Evolutionary conservation across 2,329 filamentous ascomycete genomes (phyloP).

Genomic region (Tolypocladium ovalisporum): DNA sequence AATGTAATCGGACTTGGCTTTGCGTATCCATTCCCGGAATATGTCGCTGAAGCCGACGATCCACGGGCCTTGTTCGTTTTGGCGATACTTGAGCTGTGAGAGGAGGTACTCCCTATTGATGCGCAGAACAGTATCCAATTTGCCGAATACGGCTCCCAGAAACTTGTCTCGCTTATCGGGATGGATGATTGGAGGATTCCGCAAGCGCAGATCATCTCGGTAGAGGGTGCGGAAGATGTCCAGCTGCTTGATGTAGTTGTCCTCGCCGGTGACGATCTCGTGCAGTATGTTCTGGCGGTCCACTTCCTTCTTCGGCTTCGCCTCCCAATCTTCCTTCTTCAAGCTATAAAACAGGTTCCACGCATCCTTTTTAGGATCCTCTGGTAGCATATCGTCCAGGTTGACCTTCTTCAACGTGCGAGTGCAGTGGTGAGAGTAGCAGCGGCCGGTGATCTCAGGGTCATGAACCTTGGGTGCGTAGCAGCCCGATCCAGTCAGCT

Average conservation of each 20-base stretch:
- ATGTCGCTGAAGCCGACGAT: constrained; percentile 91
- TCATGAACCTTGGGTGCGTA: constrained; percentile 80
- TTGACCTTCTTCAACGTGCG: constrained; percentile 92
- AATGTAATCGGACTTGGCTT: constrained; percentile 78
- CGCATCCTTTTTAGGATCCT: constrained; percentile 62
- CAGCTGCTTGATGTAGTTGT: constrained; percentile 80
- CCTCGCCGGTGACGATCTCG: constrained; percentile 89
- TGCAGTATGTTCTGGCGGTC: constrained; percentile 90
- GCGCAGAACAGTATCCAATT: constrained; percentile 75
- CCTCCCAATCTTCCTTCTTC: constrained; percentile 63
- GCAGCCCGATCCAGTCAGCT: constrained; percentile 83
- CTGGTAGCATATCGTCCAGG: constrained; percentile 60
- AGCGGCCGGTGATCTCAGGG: constrained; percentile 58
- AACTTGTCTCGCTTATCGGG: constrained; percentile 72
- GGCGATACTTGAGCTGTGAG: constrained; percentile 89
- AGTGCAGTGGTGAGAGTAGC: constrained; percentile 90
- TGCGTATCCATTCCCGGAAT: constrained; percentile 96
- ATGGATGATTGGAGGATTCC: constrained; percentile 70
- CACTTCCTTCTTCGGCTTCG: constrained; percentile 72
- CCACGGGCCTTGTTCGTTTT: constrained; percentile 94
- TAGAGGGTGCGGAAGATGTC: constrained; percentile 80
- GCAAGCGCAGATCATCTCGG: constrained; percentile 62
- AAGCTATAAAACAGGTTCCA: constrained; percentile 87
- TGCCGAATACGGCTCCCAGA: constrained; percentile 77
- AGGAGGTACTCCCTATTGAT: constrained; percentile 90